phyloP scores from a whole-genome alignment of 768 basidiomycete genomes.

The Termitomyces sp. region DNA sequence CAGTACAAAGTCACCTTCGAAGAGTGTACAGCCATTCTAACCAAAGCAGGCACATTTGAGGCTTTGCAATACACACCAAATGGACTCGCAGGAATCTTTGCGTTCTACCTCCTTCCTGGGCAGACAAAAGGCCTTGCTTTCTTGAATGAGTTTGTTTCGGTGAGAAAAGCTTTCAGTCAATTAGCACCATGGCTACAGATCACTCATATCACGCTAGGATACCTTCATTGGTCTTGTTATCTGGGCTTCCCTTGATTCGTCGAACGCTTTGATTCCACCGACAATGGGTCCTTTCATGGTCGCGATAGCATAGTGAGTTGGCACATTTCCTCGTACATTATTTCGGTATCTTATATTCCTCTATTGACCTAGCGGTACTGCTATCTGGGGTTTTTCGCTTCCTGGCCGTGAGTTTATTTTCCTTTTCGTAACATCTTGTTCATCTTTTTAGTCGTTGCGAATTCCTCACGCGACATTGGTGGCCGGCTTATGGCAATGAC shows the following conservation, averaged over 20 bases:
- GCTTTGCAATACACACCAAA: constrained; percentile 28
- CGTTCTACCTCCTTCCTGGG: constrained; percentile 39
- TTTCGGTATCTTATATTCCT: neutral
- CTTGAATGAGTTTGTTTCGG: constrained; percentile 52
- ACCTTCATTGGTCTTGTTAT: constrained; percentile 44
- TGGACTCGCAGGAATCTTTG: constrained; percentile 50
- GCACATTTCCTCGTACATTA: neutral
- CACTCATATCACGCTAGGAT: constrained; percentile 22
- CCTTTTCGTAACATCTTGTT: neutral
- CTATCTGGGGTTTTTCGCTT: constrained; percentile 57
- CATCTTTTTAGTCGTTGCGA: constrained; percentile 42
- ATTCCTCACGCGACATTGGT: constrained; percentile 65
- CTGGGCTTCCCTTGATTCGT: constrained; percentile 51
- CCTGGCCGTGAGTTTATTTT: constrained; percentile 34
- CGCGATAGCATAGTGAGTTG: constrained; percentile 51
- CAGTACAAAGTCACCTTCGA: constrained; percentile 53
- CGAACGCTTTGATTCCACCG: constrained; percentile 54
- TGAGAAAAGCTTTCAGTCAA: constrained; percentile 20
- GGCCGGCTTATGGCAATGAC: constrained; percentile 55
- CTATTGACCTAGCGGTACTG: constrained; percentile 33
- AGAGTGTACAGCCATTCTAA: constrained; percentile 25
- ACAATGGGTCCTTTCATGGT: constrained; percentile 45
- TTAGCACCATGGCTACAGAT: neutral
- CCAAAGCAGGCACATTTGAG: constrained; percentile 19
- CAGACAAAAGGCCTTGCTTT: constrained; percentile 39